Evolutionary conservation across 2,329 filamentous ascomycete genomes (phyloP), one percentile per base, ranked within the genome.

Genomic region (Botrytis pseudocinerea): DNA sequence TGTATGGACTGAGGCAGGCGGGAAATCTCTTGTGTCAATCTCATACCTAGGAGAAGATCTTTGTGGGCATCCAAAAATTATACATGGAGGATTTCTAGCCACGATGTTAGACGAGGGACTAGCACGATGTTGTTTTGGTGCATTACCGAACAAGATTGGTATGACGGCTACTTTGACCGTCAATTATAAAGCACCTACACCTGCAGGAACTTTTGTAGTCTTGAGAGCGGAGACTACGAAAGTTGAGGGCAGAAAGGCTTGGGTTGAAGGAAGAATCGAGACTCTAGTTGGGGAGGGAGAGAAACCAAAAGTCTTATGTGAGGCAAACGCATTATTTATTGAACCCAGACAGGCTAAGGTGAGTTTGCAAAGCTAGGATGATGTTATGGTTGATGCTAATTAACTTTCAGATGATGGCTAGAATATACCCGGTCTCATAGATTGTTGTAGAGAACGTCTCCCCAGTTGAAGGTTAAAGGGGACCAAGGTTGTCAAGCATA

Each of bases 181-280:
- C 77, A 91, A 97, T 82, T 99, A 98, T 83, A 90, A 92, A 78
- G 90, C 89, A 75, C 96, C 96, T 7, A 91, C 92, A 62, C 89
- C 88, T 78, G 94, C 94, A 9, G 88, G 89, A 35, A 88, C 88
- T 74, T 96, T 92, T 80, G 85, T 97, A 44, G 93, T 97, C 61
- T 83, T 99, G 73, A 87, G 88, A 75, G 95, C 93, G 6, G 88
- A 90, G 80, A 97, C 95, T 32, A 91, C 89, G 16, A 95, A 92
- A 84, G 92, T 95, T 1, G 94, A 98, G 80, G 95, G 96, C 1
- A 87, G 96, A 75, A 98, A 98, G 85, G 95, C 94, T 20, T 98
- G 94, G 94, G 94, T 98, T 1, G 91, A 93, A 83, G 96, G 94
- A 1, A 88, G 89, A 77, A 91, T 98, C 78, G 94, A 97, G 87